phyloP scores from a whole-genome alignment of 1,284 basidiomycete species.

The Apiotrichum gamsii region DNA sequence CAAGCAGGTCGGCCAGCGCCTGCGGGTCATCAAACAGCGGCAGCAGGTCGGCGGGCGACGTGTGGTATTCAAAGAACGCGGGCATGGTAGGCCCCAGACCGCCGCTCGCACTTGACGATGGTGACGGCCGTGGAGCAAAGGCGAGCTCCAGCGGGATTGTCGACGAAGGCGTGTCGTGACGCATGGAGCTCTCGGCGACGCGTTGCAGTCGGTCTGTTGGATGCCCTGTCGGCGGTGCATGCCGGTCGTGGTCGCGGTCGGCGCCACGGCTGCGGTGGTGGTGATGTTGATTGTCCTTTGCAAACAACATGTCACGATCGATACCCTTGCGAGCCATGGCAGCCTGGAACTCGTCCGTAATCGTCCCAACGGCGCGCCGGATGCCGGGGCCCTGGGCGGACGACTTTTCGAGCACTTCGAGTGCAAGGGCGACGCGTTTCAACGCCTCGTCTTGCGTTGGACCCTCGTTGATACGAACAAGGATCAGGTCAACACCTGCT shows the following conservation, averaged over 20 bases:
- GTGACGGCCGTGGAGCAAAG: background rate
- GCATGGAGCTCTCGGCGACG: background rate
- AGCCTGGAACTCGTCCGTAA: constrained; percentile 17
- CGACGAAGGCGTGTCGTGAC: background rate
- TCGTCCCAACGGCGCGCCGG: constrained; percentile 17
- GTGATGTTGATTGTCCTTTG: background rate
- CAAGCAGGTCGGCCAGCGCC: constrained; percentile 19
- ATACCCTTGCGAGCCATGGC: constrained; percentile 10
- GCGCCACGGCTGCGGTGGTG: background rate
- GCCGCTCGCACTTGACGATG: background rate
- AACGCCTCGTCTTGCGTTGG: constrained; percentile 19
- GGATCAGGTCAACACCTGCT: constrained; percentile 20
- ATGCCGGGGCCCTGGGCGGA: constrained; percentile 19
- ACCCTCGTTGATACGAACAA: constrained; percentile 6
- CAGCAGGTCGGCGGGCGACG: constrained; percentile 1
- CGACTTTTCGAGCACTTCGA: constrained; percentile 21
- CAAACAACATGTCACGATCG: no score
- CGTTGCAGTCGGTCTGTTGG: no score
- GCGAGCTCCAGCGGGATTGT: background rate
- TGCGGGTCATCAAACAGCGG: constrained; percentile 17
- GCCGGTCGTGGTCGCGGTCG: background rate
- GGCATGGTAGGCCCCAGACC: background rate
- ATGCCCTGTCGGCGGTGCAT: no score
- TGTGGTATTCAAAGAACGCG: constrained; percentile 5
- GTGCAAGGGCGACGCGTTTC: constrained; percentile 17